Base-by-base conservation (phyloP, 2,329 filamentous ascomycete genomes). In the Penicillium sp. region DNA sequence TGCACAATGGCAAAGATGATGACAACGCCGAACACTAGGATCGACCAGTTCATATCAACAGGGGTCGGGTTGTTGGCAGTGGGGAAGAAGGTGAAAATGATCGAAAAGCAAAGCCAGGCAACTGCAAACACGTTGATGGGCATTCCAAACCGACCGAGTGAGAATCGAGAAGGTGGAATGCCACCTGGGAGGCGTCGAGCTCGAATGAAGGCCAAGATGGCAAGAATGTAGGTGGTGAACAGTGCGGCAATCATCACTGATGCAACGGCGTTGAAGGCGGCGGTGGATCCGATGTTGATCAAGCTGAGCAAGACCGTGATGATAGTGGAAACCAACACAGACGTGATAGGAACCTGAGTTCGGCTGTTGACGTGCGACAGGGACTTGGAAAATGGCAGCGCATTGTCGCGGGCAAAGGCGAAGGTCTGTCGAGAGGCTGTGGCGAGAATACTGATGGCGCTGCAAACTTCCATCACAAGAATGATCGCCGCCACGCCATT, bases 251-350 rank as follows among this genome's bases (percentile, higher is more conserved):
- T 74, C 26, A 78, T 78, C 13, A 85, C 73, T 1, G 80, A 83
- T n/a, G 81, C 76, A 59, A 84, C 78, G 55, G 79, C 81, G 63
- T 83, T 81, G 68, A 84, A 82, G 4, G 81, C 82, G 7, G 77
- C 75, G 2, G 75, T 70, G n/a, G 77, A 82, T 39, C 78, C 81
- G 54, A 83, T 78, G 68, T 81, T 82, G 71, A 83, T 82, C 16
- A 82, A 70, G 10, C 75, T 76, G 14, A 76, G 70, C 9, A 81
- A 66, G 10, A 71, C 65, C 31, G 68, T 67, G 49, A 76, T 68
- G n/a, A 65, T 60, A 3, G 70, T 66, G 14, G 69, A 74, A 19
- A 71, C 63, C 16, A 69, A 57, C 27, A 76, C 68, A 4, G 78
- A 66, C 56, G 74, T 76, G 35, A 79, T 65, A 0, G 79, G 79